Percentiles rank a stretch among this genome's conserved stretches.
Evolutionary conservation across 257 asterid genomes (phyloP).

Genomic region (Cruciata laevipes): DNA sequence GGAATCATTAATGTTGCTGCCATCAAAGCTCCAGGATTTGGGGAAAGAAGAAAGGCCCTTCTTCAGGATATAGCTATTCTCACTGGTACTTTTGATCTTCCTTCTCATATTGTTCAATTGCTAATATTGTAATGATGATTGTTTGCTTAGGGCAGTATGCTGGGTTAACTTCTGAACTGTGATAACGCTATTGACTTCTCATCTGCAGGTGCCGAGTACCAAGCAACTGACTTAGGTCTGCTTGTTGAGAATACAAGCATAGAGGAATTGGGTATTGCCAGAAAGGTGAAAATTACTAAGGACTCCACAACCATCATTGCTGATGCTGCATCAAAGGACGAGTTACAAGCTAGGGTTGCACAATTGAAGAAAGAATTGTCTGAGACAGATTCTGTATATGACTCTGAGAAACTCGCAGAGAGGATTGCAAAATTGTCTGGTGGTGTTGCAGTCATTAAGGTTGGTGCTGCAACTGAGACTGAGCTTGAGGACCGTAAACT

Average conservation of each 20-base stretch:
- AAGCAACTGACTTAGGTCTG: slow-evolving; percentile 81
- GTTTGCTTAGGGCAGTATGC: neutral
- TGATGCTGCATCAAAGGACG: slow-evolving; percentile 97
- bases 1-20: slow-evolving; percentile 94
- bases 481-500: slow-evolving; percentile 97
- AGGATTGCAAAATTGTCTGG: slow-evolving; percentile 95
- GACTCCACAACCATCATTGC: slow-evolving; percentile 91
- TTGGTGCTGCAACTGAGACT: slow-evolving; percentile 95
- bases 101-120: neutral
- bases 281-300: slow-evolving; percentile 69
- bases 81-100: slow-evolving; percentile 45
- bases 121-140: neutral
- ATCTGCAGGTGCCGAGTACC: slow-evolving; percentile 82
- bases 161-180: too few relatives aligned
- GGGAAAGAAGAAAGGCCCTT: slow-evolving; percentile 90
- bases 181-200: neutral
- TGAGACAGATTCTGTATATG: slow-evolving; percentile 80
- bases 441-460: slow-evolving; percentile 95
- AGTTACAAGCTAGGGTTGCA: slow-evolving; percentile 79
- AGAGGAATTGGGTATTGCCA: slow-evolving; percentile 80
- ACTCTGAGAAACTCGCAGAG: slow-evolving; percentile 85
- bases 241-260: slow-evolving; percentile 68
- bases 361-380: slow-evolving; percentile 74
- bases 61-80: slow-evolving; percentile 95
- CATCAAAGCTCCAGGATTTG: slow-evolving; percentile 99